Conservation (phyloP, 768 basidiomycete species). For the Termitomyces sp. region DNA sequence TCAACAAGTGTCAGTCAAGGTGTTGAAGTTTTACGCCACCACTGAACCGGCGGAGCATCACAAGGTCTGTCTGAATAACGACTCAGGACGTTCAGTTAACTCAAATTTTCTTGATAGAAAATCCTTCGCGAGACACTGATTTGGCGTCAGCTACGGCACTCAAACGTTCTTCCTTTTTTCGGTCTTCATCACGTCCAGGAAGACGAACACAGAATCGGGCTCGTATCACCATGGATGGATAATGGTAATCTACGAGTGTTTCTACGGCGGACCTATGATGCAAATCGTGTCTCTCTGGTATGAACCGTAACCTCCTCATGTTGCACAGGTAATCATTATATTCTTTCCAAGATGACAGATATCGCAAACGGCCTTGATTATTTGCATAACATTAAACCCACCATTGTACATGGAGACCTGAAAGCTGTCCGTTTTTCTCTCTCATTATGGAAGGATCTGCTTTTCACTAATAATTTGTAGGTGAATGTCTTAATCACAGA, state of each 20-base stretch:
- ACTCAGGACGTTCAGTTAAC: neutral
- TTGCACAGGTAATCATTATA: neutral
- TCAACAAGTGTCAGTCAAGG: conserved; percentile 27
- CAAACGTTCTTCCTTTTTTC: conserved; percentile 14
- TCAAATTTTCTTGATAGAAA: conserved; percentile 1
- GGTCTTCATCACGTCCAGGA: conserved; percentile 10
- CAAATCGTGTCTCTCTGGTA: conserved; percentile 11
- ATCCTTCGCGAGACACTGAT: conserved; percentile 12
- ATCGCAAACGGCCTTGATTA: conserved; percentile 12
- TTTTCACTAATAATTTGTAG: conserved; percentile 1
- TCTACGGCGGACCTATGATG: neutral
- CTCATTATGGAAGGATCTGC: neutral
- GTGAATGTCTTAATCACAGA: conserved; percentile 16
- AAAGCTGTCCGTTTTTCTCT: conserved; percentile 6
- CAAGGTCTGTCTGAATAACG: conserved; percentile 16
- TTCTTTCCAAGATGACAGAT: conserved; percentile 8
- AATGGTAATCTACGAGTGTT: conserved; percentile 11
- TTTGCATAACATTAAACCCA: conserved; percentile 11
- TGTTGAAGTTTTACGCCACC: conserved; percentile 18
- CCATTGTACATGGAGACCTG: conserved; percentile 17
- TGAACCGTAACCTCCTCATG: neutral
- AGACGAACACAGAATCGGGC: conserved; percentile 9
- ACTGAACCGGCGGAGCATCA: conserved; percentile 13
- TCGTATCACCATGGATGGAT: conserved; percentile 16
- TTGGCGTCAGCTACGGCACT: conserved; percentile 13